Evolutionary conservation across 83 land plant species (phyloP), one percentile per base, ranked within the genome.

Genomic region (Diphasiastrum complanatum): DNA sequence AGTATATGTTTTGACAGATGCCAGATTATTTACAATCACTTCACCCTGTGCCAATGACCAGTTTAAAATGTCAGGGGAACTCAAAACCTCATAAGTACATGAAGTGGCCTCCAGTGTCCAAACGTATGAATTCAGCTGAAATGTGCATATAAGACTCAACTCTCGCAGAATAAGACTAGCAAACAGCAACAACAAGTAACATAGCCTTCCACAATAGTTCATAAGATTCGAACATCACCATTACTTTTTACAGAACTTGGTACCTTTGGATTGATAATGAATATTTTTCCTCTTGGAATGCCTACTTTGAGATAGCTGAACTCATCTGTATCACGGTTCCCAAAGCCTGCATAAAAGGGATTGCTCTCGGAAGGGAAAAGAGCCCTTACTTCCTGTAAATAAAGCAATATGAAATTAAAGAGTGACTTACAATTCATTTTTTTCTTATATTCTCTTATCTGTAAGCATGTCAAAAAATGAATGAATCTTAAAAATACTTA

Each of bases 341-440:
- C 98, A 79, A 93, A 93, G 6, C 98, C 98, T 8, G 98, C 98
- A 69, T 93, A 93, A 43, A 93, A 93, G 46, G 98, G 98, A 58
- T 89, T 85, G 77, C 79, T 71, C 49, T 85, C 89, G 45, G 83
- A 19, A 46, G 98, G 96, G 72, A 93, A 93, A 5, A 93, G 76
- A 32, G 79, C 77, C 61, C 66, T 78, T 22, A 93, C 89, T 57
- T 83, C 96, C 98, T 93, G 83, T 33, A 73, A 69, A 51, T 50
- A 33, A 4, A 33, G 48, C 35, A 3, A 25, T 61, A 18, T 49
- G 19, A 24, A 18, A 5, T 8, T 18, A 49, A 49, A 18, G 51
- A 18, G 23, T 18, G 6, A 18, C 6, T 5, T 5, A 8, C 8
- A 49, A 8, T 30, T 11, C 59, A 55, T 41, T 41, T 14, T 18